phyloP scores from a whole-genome alignment of 2,329 filamentous ascomycete genomes.

The Fusarium sp. region DNA sequence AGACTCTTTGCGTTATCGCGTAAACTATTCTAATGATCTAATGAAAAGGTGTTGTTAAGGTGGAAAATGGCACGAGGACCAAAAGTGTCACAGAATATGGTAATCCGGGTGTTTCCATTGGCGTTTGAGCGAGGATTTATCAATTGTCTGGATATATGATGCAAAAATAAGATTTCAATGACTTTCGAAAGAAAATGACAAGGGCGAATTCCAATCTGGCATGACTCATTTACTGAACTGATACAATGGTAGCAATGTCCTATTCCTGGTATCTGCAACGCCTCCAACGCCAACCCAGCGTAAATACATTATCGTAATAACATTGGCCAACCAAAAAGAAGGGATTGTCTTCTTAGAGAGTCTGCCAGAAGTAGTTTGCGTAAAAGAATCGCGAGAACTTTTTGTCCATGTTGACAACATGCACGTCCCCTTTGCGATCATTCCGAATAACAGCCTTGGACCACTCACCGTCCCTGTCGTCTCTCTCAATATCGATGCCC shows the following conservation, averaged over 20 bases:
- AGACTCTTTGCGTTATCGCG: neutral
- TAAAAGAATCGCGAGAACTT: slow-evolving; percentile 94
- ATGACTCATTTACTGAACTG: neutral
- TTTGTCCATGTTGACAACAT: slow-evolving; percentile 92
- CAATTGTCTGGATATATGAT: neutral
- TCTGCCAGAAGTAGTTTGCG: slow-evolving; percentile 96
- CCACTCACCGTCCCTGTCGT: slow-evolving; percentile 80
- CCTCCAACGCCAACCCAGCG: slow-evolving; percentile 20
- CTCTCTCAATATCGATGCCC: slow-evolving; percentile 86
- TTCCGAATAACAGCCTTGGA: slow-evolving; percentile 87
- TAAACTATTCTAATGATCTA: slow-evolving; percentile 34
- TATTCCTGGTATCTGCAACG: slow-evolving; percentile 37
- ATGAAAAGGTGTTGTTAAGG: slow-evolving; percentile 11
- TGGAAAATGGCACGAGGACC: neutral
- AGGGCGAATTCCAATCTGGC: neutral
- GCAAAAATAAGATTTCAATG: neutral
- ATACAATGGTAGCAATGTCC: neutral
- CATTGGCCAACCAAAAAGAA: neutral
- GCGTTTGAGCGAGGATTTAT: slow-evolving; percentile 18
- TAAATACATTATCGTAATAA: slow-evolving; percentile 22
- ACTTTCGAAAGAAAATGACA: neutral
- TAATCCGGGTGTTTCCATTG: neutral
- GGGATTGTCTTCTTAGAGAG: slow-evolving; percentile 63
- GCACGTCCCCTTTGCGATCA: slow-evolving; percentile 87
- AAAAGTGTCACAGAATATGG: slow-evolving; percentile 8